Percentiles rank a stretch among this genome's conserved stretches.
These are phyloP conservation scores for Aspergillus sp. DNA, from an alignment of 2,329 filamentous ascomycete genomes.

Conservation along the genomic window DNA sequence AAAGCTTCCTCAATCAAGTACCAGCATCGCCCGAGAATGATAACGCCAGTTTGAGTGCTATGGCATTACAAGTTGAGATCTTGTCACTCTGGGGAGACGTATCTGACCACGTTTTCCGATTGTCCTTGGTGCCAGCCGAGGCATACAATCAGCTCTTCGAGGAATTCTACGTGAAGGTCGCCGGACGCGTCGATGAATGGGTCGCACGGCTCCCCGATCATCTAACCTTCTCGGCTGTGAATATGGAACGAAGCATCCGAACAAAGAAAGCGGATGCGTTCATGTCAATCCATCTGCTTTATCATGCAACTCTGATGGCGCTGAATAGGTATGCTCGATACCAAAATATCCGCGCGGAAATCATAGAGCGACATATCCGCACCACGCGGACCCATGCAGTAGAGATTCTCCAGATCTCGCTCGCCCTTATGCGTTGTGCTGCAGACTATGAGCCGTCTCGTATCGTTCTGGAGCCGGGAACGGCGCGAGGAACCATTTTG, in stretches of 20 bases:
- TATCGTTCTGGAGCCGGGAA: constrained; percentile 17
- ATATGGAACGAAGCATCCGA: constrained; percentile 58
- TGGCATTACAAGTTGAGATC: constrained; percentile 64
- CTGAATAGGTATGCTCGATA: constrained; percentile 62
- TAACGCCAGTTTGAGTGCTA: constrained; percentile 49
- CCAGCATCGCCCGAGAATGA: constrained; percentile 39
- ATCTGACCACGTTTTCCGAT: constrained; percentile 60
- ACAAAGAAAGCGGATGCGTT: constrained; percentile 60
- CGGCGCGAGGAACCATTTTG: constrained; percentile 47
- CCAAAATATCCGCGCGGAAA: constrained; percentile 44
- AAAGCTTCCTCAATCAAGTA: constrained; percentile 52
- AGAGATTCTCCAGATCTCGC: constrained; percentile 51
- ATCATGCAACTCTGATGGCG: constrained; percentile 64
- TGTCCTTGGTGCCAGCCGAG: constrained; percentile 47
- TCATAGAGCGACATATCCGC: constrained; percentile 50
- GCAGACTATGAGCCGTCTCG: constrained; percentile 25
- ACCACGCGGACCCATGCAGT: constrained; percentile 56
- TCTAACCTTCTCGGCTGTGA: constrained; percentile 57
- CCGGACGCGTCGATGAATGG: constrained; percentile 61
- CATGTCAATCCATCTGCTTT: constrained; percentile 67
- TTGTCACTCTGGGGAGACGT: constrained; percentile 67
- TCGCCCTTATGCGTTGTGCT: constrained; percentile 27
- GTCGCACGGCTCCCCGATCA: constrained; percentile 56
- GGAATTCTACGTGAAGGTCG: constrained; percentile 55
- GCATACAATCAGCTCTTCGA: constrained; percentile 52